These are phyloP conservation scores for Hyphodiscus hymeniophilus DNA, from an alignment of 495 filamentous ascomycete species.

Conservation along the genomic window DNA sequence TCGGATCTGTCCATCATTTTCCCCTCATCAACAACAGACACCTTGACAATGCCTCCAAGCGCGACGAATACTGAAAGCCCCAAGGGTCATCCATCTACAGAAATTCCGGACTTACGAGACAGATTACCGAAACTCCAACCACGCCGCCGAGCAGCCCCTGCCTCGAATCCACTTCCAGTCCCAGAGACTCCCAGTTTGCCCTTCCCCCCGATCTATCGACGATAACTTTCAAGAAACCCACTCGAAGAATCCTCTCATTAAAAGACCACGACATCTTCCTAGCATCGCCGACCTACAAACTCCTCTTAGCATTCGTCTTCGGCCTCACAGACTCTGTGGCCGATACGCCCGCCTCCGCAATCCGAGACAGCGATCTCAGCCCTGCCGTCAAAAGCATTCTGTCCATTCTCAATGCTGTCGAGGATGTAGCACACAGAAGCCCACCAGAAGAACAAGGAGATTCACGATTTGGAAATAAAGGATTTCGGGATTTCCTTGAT, in stretches of 20 bases:
- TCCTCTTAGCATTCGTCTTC: constrained; percentile 80
- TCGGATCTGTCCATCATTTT: not conserved
- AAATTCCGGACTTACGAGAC: constrained; percentile 50
- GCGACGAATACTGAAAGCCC: constrained; percentile 1
- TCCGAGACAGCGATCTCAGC: constrained; percentile 45
- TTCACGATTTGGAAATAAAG: constrained; percentile 89
- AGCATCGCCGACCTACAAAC: constrained; percentile 64
- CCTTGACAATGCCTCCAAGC: constrained; percentile 15
- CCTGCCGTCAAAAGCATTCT: constrained; percentile 55
- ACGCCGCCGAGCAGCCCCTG: constrained; percentile 44
- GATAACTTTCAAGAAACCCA: constrained; percentile 56
- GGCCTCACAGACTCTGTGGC: constrained; percentile 73
- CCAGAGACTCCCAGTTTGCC: constrained; percentile 68
- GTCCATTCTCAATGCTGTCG: constrained; percentile 59
- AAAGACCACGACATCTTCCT: constrained; percentile 78
- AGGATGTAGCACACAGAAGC: constrained; percentile 50
- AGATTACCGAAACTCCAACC: constrained; percentile 63
- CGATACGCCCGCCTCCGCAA: constrained; percentile 62
- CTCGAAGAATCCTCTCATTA: constrained; percentile 68
- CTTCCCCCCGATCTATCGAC: constrained; percentile 53
- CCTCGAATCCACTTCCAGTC: constrained; percentile 50
- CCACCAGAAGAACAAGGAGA: constrained; percentile 79
- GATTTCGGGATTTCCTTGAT: constrained; percentile 79
- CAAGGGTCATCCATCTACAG: constrained; percentile 13
- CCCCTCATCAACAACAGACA: constrained; percentile 1